These are phyloP conservation scores for Coix lacrymajobi DNA, from an alignment of 176 grass and related monocot species.

Conservation along the genomic window DNA sequence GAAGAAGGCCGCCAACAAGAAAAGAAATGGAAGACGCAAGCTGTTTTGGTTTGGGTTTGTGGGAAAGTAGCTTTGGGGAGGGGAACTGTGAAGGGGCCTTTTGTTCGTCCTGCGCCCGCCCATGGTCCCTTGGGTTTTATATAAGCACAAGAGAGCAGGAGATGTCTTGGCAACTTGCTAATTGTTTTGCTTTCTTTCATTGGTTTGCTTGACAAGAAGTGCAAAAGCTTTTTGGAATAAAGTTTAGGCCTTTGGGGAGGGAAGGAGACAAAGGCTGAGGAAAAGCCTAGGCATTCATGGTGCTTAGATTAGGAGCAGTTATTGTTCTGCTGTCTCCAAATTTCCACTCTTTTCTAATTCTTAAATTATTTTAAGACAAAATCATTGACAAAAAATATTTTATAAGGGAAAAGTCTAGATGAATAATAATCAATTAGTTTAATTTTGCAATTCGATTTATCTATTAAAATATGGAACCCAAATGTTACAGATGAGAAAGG, in stretches of 20 bases:
- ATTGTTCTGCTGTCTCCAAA: not conserved
- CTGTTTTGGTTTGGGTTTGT: conserved; percentile 26
- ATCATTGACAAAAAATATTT: not conserved
- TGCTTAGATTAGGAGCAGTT: not conserved
- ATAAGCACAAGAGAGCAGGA: conserved; percentile 24
- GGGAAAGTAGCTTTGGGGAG: conserved; percentile 27
- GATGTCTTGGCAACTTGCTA: conserved; percentile 21
- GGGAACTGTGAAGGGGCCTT: conserved; percentile 19
- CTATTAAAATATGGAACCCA: not conserved
- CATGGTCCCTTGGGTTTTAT: conserved; percentile 24
- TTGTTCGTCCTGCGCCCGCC: conserved; percentile 30
- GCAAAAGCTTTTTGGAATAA: conserved; percentile 35
- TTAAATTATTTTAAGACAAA: not conserved
- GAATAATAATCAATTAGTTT: not conserved
- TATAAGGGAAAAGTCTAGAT: not conserved
- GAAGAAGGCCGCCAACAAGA: conserved; percentile 38
- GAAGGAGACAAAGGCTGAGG: conserved; percentile 37
- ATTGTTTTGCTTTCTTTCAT: conserved; percentile 6
- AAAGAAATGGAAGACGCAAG: conserved; percentile 32
- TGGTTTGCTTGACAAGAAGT: conserved; percentile 22
- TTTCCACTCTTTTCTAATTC: not conserved
- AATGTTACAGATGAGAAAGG: not conserved
- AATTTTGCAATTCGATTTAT: not conserved
- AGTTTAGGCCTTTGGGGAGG: conserved; percentile 9
- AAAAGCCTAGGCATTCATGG: conserved; percentile 21